phyloP scores from a whole-genome alignment of 2,329 filamentous ascomycete species.

The Stenocarpella maydis region DNA sequence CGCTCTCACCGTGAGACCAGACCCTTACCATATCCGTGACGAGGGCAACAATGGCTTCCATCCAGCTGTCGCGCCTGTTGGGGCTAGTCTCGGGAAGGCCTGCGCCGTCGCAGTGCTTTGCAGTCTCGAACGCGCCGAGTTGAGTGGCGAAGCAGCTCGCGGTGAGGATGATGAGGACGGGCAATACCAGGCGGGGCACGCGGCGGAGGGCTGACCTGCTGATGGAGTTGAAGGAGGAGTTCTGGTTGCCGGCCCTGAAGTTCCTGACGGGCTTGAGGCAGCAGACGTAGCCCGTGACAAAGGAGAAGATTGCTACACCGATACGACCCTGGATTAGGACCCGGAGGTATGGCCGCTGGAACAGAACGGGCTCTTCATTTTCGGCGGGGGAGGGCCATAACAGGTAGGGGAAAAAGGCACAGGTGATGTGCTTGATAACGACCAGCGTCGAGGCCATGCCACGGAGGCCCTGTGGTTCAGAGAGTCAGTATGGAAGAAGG shows the following conservation, averaged over 20 bases:
- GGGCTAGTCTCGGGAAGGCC: slow-evolving; percentile 34
- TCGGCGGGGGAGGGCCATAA: slow-evolving; percentile 33
- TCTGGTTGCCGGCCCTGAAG: slow-evolving; percentile 33
- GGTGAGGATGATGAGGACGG: slow-evolving; percentile 33
- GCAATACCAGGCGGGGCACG: slow-evolving; percentile 33
- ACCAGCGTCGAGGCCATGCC: slow-evolving; percentile 36
- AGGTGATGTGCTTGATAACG: slow-evolving; percentile 34
- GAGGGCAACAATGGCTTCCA: slow-evolving; percentile 26
- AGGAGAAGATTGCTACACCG: slow-evolving; percentile 36
- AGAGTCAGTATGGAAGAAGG: slow-evolving; percentile 65
- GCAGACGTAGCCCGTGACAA: slow-evolving; percentile 35
- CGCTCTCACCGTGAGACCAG: slow-evolving; percentile 31
- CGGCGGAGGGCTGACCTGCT: slow-evolving; percentile 35
- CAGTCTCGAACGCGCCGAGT: slow-evolving; percentile 33
- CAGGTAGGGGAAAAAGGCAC: slow-evolving; percentile 35
- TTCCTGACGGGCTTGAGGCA: slow-evolving; percentile 33
- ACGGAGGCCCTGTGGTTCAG: slow-evolving; percentile 34
- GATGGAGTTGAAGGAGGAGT: slow-evolving; percentile 35
- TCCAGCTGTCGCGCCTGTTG: slow-evolving; percentile 28
- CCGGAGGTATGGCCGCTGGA: slow-evolving; percentile 33
- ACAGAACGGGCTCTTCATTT: slow-evolving; percentile 26
- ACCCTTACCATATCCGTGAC: slow-evolving; percentile 34
- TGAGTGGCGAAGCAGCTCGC: slow-evolving; percentile 34
- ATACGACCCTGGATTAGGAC: slow-evolving; percentile 36
- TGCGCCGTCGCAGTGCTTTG: slow-evolving; percentile 32